A percentile compares a stretch with the other conserved stretches of the same genome.
Conservation (phyloP, 2,329 filamentous ascomycete species). For the Aspergillus phoenicis region DNA sequence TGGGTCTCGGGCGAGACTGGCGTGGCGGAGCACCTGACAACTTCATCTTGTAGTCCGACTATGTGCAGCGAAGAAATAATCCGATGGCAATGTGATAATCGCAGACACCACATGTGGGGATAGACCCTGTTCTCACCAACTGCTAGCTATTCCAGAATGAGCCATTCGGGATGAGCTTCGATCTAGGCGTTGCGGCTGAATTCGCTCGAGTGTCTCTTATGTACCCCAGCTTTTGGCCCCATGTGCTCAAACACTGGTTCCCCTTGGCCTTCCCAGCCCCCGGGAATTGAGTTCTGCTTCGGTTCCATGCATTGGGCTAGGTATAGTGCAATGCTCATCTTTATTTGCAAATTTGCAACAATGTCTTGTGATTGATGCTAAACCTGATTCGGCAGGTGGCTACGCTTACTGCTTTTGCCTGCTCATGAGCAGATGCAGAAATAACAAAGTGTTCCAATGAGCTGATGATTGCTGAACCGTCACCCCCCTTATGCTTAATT, state of each 20-base stretch:
- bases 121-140: not conserved
- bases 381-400: not conserved
- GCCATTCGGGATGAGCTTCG: not conserved
- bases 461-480: not conserved
- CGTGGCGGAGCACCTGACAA: not conserved
- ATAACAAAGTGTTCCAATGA: not conserved
- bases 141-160: not conserved
- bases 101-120: not conserved
- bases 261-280: not conserved
- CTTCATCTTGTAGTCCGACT: not conserved
- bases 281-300: not conserved
- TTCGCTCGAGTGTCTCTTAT: not conserved
- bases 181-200: not conserved
- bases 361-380: too few species aligned
- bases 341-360: not conserved
- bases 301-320: not conserved
- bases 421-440: not conserved
- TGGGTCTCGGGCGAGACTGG: too few species aligned
- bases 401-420: not conserved
- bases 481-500: not conserved
- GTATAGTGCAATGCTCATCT: not conserved
- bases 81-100: not conserved
- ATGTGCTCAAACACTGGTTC: slow-evolving; percentile 9
- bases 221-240: slow-evolving; percentile 7
- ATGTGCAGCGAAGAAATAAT: too few species aligned